Evolutionary conservation across 2,329 filamentous ascomycete species (phyloP), one percentile per base, ranked within the genome.

Genomic region (Sporothrix variecibatus): DNA sequence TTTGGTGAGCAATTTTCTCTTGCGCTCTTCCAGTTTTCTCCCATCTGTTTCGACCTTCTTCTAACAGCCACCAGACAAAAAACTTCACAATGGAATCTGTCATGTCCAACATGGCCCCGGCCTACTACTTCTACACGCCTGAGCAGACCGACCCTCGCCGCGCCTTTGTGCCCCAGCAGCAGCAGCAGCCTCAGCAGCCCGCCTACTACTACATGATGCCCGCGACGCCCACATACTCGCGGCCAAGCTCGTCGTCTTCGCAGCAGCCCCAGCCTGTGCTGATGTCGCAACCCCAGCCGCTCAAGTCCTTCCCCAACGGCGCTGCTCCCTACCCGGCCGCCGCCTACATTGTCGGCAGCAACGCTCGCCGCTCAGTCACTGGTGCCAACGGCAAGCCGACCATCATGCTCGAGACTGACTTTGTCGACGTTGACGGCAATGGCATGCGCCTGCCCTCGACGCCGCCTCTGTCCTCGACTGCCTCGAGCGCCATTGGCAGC

Each of bases 111-210:
- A 89, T 93, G 87, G 90, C 88, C 76, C 92, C 93, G 84, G 89
- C 93, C 75, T 97, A 94, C 87, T 95, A 93, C 88, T 96, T 95
- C 87, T 97, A 95, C 86, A 92, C 90, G 80, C 90, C 92, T 77
- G 93, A 96, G 78, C 87, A 91, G 77, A 91, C 89, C 76, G 92
- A 94, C 81, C 88, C 88, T 80, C 88, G 91, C 80, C 92, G 93
- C 81, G 91, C 93, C 83, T 95, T 94, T 86, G 89, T 91, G 77
- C 88, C 89, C 75, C 89, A 87, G 75, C 83, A 84, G 87, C 89
- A 87, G 75, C 83, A 84, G 87, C 86, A 74, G 82, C 87, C 72
- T 85, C 74, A 69, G 49, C 73, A 74, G 65, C 40, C 26, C 23
- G 51, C 73, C 31, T 75, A 68, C 72, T 72, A 64, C 72, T 69